Evolutionary conservation across 1,139 yeast genomes (phyloP).

Genomic region (Debaryomyces robertsiae): DNA sequence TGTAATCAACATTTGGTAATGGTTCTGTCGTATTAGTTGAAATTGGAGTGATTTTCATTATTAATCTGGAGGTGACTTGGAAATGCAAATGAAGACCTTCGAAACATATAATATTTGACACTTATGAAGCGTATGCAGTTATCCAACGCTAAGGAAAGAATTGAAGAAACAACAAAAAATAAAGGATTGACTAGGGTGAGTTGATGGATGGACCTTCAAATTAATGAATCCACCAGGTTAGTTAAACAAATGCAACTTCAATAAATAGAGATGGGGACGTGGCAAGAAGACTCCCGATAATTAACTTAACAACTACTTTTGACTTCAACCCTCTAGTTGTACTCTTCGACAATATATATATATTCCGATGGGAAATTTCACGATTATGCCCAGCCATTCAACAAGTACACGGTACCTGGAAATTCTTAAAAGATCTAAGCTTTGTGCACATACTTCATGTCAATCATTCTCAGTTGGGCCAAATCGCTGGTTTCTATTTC

Average conservation of each 20-base stretch:
- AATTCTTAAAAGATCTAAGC: too few species aligned
- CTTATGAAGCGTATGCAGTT: conserved; percentile 1
- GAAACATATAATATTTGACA: conserved; percentile 4
- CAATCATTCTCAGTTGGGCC: not conserved
- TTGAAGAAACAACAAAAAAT: conserved; percentile 6
- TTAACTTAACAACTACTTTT: not conserved
- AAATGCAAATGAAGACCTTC: not conserved
- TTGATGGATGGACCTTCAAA: conserved; percentile 18
- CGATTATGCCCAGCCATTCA: conserved; percentile 1
- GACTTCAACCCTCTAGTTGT: too few species aligned
- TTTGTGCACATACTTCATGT: not conserved
- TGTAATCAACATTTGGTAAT: conserved; percentile 23
- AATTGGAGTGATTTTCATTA: conserved; percentile 16
- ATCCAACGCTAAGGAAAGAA: conserved; percentile 5
- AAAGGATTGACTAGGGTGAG: conserved; percentile 35
- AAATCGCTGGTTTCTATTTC: too few species aligned
- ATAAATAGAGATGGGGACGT: not conserved
- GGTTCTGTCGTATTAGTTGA: conserved; percentile 28
- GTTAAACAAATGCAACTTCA: not conserved
- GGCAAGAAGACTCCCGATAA: not conserved
- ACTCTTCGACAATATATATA: not conserved
- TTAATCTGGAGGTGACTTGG: conserved; percentile 3
- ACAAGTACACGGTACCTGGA: not conserved
- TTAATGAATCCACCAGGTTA: conserved; percentile 10
- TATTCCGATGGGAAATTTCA: not conserved